Conservation (phyloP, 768 basidiomycete genomes). For the Pulveroboletus ravenelii region DNA sequence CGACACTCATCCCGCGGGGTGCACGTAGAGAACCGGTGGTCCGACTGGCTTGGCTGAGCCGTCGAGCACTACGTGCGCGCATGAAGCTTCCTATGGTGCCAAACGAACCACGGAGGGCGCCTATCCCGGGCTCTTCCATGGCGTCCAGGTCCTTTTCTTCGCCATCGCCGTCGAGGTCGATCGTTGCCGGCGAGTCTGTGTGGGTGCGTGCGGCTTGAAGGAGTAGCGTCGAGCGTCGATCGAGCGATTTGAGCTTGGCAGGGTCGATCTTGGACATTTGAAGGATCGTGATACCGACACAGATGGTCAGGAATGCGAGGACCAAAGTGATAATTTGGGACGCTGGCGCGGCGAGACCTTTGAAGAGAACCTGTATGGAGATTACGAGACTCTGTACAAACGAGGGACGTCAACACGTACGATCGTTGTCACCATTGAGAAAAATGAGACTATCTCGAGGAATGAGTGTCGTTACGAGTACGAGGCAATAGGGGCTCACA, state of each 20-base stretch:
- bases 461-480: not conserved
- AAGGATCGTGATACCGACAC: slow-evolving; percentile 88
- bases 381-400: not conserved
- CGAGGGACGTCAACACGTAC: slow-evolving; percentile 38
- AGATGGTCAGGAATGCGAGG: slow-evolving; percentile 88
- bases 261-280: slow-evolving; percentile 97
- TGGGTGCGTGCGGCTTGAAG: slow-evolving; percentile 77
- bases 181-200: slow-evolving; percentile 47
- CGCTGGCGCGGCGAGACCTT: slow-evolving; percentile 77
- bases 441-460: slow-evolving; percentile 57
- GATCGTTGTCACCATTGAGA: slow-evolving; percentile 78
- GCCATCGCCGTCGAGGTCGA: slow-evolving; percentile 32
- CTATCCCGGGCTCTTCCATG: slow-evolving; percentile 88
- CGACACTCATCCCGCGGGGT: slow-evolving; percentile 20
- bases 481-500: slow-evolving; percentile 43
- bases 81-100: slow-evolving; percentile 91
- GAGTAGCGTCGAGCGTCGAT: slow-evolving; percentile 85
- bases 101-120: slow-evolving; percentile 85
- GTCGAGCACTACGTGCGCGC: slow-evolving; percentile 53
- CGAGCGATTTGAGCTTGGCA: slow-evolving; percentile 67
- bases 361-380: slow-evolving; percentile 70
- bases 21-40: slow-evolving; percentile 20
- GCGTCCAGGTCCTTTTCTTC: slow-evolving; percentile 63
- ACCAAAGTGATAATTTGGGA: slow-evolving; percentile 85
- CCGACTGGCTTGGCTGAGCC: slow-evolving; percentile 46